Conservation (phyloP, 2,329 filamentous ascomycete genomes). For the Aspergillus sp. region DNA sequence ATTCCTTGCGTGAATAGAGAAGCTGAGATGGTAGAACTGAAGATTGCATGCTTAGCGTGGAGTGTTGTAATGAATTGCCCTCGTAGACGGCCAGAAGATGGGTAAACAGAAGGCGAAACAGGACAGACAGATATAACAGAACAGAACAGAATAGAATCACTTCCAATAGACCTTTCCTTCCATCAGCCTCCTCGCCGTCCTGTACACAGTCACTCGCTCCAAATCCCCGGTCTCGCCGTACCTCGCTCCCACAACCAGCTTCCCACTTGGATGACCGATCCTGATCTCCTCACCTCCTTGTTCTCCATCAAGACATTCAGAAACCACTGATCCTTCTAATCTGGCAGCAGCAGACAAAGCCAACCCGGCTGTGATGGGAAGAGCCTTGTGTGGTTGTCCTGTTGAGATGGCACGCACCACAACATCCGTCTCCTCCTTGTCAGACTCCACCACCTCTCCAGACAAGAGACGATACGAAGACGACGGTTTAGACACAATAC, state of each 20-base stretch:
- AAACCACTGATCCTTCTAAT: constrained; percentile 34
- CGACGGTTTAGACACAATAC: constrained; percentile 39
- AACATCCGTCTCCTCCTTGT: constrained; percentile 22
- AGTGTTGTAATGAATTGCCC: neutral
- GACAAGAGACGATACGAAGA: constrained; percentile 34
- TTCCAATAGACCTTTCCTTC: constrained; percentile 36
- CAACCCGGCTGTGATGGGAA: constrained; percentile 48
- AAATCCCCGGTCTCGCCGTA: constrained; percentile 26
- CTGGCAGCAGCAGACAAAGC: constrained; percentile 43
- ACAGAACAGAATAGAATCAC: neutral
- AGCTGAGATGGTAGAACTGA: too few species aligned
- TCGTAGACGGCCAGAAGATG: neutral
- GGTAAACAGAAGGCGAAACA: neutral
- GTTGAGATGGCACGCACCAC: constrained; percentile 44
- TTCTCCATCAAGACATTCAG: constrained; percentile 16
- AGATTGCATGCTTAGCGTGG: too few species aligned
- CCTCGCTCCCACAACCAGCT: constrained; percentile 31
- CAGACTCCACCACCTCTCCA: constrained; percentile 23
- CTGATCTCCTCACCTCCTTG: constrained; percentile 23
- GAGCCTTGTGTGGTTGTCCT: constrained; percentile 48
- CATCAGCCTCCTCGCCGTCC: constrained; percentile 41
- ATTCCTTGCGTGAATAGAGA: too few species aligned
- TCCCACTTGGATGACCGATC: constrained; percentile 39
- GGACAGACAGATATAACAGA: neutral
- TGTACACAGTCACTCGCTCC: constrained; percentile 31